Base-by-base conservation (phyloP, 1,284 basidiomycete species). In the Wolfiporia cocos region DNA sequence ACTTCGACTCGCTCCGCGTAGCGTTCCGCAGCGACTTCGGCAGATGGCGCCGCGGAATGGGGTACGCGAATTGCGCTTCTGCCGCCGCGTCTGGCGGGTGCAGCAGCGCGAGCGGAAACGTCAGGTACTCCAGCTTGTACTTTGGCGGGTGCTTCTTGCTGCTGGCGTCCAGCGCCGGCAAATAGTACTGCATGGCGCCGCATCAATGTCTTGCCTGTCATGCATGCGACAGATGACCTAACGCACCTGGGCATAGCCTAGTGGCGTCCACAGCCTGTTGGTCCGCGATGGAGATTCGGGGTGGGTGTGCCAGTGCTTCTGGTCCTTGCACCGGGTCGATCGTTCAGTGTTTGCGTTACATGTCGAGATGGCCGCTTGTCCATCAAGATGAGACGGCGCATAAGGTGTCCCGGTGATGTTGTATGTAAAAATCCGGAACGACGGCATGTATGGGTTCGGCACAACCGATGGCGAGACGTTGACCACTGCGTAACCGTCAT, bases 381-480 rank as follows among this genome's bases (percentile, higher is more conserved):
- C 70, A 38, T 67, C 63, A 48, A 48, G 46, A 39, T 52, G 43
- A 39, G 52, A 54, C 44, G 57, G 48, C 9, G 45, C 51, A 26
- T 57, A 60, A 28, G 51, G 44, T 9, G 56, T 61, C 11, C 71
- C 74, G 2, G 81, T 79, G 23, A 78, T 67, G 56, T 91, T 92
- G 69, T 90, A 90, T 52, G 78, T 76, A 68, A 82, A 95, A 3
- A 95, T 72, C 48, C 92, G 71, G 51, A 94, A 81, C 9, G 83
- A 76, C 2, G 93, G 91, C 34, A 88, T 65, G 62, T 88, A 95
- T 15, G 79, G 79, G 38, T 92, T 92, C n/a, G 92, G 92, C 42
- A 95, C 85, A 22, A 94, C 78, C 32, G 85, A 78, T 6, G 90
- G 86, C 28, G 76, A 75, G 23, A 90, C 83, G 56, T 89, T 90